These are phyloP conservation scores for Aspergillus proliferans DNA, from an alignment of 2,329 filamentous ascomycete genomes.

Conservation along the genomic window DNA sequence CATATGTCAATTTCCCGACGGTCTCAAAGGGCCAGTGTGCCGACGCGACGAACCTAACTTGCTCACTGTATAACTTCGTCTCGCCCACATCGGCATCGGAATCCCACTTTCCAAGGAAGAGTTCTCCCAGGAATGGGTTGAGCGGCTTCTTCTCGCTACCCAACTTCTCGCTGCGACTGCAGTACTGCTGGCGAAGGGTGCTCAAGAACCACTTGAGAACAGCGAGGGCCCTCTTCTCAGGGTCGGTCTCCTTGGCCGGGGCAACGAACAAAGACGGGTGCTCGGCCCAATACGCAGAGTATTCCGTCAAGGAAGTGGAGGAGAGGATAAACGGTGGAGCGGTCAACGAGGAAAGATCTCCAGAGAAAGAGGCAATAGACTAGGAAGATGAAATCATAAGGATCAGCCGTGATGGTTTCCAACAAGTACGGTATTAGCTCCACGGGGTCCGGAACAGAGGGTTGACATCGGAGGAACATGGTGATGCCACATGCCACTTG, in stretches of 20 bases:
- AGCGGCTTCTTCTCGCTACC: conserved; percentile 97
- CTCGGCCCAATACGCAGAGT: conserved; percentile 76
- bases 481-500: not conserved
- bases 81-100: conserved; percentile 63
- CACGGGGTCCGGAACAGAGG: not conserved
- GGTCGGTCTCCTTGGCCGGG: conserved; percentile 70
- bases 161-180: conserved; percentile 66
- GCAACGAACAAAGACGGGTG: conserved; percentile 73
- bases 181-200: conserved; percentile 82
- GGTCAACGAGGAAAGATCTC: conserved; percentile 72
- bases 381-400: conserved; percentile 10
- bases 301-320: conserved; percentile 70
- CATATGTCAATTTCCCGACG: not conserved
- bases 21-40: not conserved
- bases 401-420: not conserved
- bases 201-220: conserved; percentile 97
- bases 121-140: conserved; percentile 91
- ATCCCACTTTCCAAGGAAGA: conserved; percentile 88
- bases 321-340: conserved; percentile 79
- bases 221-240: conserved; percentile 72
- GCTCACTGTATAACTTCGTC: conserved; percentile 84
- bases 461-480: not conserved
- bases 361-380: conserved; percentile 75
- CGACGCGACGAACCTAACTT: conserved; percentile 58
- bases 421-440: not conserved